Base-by-base conservation (phyloP, 1,284 basidiomycete species). In the Neolentinus lepideus region DNA sequence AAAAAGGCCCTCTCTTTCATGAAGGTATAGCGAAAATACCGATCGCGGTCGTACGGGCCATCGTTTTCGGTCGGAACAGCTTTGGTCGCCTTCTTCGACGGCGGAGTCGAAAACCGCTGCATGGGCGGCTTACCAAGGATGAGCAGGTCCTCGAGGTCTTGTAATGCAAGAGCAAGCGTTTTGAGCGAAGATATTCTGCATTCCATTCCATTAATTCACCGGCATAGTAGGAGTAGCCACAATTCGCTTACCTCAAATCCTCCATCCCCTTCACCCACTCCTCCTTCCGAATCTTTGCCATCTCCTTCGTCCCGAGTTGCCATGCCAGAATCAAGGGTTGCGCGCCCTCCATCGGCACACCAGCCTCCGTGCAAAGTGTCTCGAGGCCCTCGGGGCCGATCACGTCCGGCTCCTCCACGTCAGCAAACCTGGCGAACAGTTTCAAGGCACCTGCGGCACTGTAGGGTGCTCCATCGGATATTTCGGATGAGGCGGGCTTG, bases 381-480 rank as follows among this genome's bases (percentile, higher is more conserved):
- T 84, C 81, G 58, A 90, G 80, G 1, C 86, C 86, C 60, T 82
- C 86, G 0, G 85, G 77, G 1, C 81, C 83, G 62, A 90, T 86
- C 51, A 78, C 71, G 48, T 74, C 66, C 2, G 77, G 69, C 45
- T 80, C 73, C 53, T 89, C 84, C 2, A 66, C 67, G 58, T 90
- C 87, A 19, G 79, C 79, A 62, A 88, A 90, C 2, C 63, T 67
- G 53, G 69, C 69, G 71, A 90, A 91, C n/a, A 90, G 73, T 0
- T 68, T 67, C 33, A 73, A 68, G 9, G 84, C 77, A 52, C 73
- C 73, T 51, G 75, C 70, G 19, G 74, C 64, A 22, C 73, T 75
- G 67, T 85, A 88, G 14, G 47, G 10, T n/a, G 22, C 21, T 6
- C n/a, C n/a, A n/a, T n/a, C n/a, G n/a, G n/a, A n/a, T n/a, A n/a